phyloP scores from a whole-genome alignment of 495 filamentous ascomycete genomes.

The Penicillium chermesinum region DNA sequence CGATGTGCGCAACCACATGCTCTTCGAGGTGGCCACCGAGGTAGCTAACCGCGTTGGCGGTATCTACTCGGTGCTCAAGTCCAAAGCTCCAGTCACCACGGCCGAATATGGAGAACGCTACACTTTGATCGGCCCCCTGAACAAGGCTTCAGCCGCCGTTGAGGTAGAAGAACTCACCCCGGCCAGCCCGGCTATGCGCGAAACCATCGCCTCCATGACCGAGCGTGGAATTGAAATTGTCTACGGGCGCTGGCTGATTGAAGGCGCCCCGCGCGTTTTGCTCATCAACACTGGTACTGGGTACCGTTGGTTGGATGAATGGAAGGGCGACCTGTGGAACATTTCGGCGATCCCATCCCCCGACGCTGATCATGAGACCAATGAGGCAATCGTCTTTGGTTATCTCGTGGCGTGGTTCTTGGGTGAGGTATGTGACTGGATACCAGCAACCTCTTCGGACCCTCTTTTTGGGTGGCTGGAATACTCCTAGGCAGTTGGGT shows the following conservation, averaged over 20 bases:
- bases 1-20: constrained; percentile 73
- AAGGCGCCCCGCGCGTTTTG: constrained; percentile 88
- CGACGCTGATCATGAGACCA: constrained; percentile 87
- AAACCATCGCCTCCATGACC: constrained; percentile 84
- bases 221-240: constrained; percentile 84
- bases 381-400: constrained; percentile 95
- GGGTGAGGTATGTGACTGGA: constrained; percentile 66
- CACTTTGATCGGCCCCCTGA: constrained; percentile 90
- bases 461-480: too few relatives aligned
- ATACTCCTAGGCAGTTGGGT: too few relatives aligned
- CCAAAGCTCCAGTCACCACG: constrained; percentile 94
- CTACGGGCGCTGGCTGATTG: constrained; percentile 96
- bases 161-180: constrained; percentile 92
- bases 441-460: not conserved
- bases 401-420: constrained; percentile 98
- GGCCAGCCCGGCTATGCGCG: constrained; percentile 69
- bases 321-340: constrained; percentile 95
- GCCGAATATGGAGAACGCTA: constrained; percentile 98
- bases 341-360: constrained; percentile 88
- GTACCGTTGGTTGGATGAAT: constrained; percentile 87
- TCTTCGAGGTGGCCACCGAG: constrained; percentile 95
- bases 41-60: constrained; percentile 97
- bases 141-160: constrained; percentile 84
- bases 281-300: constrained; percentile 94
- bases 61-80: constrained; percentile 98